phyloP scores from a whole-genome alignment of 306 rosid species.

The Clitoria ternatea region DNA sequence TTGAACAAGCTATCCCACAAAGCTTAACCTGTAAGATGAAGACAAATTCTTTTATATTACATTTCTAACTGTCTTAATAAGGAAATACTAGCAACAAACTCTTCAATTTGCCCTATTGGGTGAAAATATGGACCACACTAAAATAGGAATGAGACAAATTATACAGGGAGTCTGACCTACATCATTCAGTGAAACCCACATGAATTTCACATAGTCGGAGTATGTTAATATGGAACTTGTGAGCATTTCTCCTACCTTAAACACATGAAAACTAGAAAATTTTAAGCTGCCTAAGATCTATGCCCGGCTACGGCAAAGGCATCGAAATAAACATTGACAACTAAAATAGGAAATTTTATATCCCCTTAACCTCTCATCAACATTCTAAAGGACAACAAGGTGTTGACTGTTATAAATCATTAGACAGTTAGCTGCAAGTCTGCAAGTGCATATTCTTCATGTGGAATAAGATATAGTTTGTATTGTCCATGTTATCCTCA shows the following conservation, averaged over 20 bases:
- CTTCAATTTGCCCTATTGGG: background rate
- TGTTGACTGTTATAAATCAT: no score
- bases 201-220: no score
- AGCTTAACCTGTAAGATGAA: background rate
- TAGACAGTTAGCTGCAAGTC: constrained; percentile 41
- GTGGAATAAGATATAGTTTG: background rate
- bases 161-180: no score
- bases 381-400: constrained; percentile 35
- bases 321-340: constrained; percentile 51
- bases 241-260: no score
- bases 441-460: background rate
- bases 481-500: background rate
- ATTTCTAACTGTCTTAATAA: background rate
- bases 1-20: background rate
- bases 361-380: no score
- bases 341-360: no score
- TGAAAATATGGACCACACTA: background rate
- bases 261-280: background rate
- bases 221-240: no score
- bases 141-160: no score
- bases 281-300: background rate
- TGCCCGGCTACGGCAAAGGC: constrained; percentile 35
- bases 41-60: background rate
- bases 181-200: no score
- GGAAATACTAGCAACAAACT: background rate